Base-by-base conservation (phyloP, 352 stramenopile species). In the Phytopythium delawarense region DNA sequence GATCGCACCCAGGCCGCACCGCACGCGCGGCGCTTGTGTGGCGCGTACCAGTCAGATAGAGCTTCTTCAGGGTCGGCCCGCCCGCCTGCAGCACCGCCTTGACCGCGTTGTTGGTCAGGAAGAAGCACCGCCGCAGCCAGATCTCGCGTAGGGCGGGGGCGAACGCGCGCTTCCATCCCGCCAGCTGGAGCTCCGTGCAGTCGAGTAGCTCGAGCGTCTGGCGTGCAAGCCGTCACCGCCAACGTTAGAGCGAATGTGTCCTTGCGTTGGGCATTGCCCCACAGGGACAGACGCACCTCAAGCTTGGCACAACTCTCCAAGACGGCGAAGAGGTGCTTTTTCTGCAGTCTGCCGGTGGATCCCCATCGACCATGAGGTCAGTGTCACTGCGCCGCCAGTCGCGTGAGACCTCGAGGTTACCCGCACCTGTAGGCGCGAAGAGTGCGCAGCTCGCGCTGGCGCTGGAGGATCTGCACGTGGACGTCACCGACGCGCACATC, bases 181-280 rank as follows among this genome's bases (percentile, higher is more conserved):
- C 69, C n/a, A 91, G 59, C 8, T 67, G 72, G 34, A 90, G 64
- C 3, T 65, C 69, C 3, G 81, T 68, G 40, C 79, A 91, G 58
- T 89, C 76, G 28, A 88, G 64, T 16, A 88, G 56, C 63, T 89
- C 76, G 35, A 91, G 57, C 42, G 55, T 84, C 81, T 91, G 20
- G 23, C 23, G 23, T 25, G 6, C 46, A 44, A 2, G 5, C 15
- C 23, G 11, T 64, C 34, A 70, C 25, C 35, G 12, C 35, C 18
- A 50, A 8, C 16, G 13, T 15, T 16, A 40, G 35, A 40, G 35
- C 8, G 12, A 15, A 11, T 4, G 35, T 15, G 35, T 11, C 35
- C 12, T 4, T 40, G 35, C 35, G 9, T 16, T 40, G 1, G 28
- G 4, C 28, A 32, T 7, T 40, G 35, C 12, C 35, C 35, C 12